Evolutionary conservation across 1,139 yeast species (phyloP), one percentile per base, ranked within the genome.

Genomic region (Candida mesenterica): DNA sequence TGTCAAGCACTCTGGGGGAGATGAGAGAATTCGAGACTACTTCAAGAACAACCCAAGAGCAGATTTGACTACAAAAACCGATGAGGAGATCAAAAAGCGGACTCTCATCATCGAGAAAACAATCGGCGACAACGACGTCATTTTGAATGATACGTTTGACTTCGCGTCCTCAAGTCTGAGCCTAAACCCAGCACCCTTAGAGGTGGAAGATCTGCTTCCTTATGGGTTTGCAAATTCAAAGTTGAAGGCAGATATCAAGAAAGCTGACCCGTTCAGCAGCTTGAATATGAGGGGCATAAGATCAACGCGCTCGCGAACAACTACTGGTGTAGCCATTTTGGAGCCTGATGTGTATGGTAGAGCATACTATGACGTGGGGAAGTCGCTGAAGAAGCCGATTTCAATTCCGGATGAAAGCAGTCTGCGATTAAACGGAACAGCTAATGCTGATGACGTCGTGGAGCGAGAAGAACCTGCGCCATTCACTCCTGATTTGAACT

Each of bases 401-500:
- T 19, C 22, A 6, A 19, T 19, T 19, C n/a, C n/a, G n/a, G 28
- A 25, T 4, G 28, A 25, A 13, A 8, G 12, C 9, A 9, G 22
- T 13, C 15, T 12, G 15, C 9, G 28, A 4, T 15, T 14, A 20
- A 24, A 17, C 20, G 19, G 8, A 10, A 15, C 19, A 4, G 20
- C n/a, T n/a, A n/a, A n/a, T n/a, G 15, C 10, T 10, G 34, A 26
- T 9, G 29, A 28, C 20, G 28, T 36, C n/a, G n/a, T 33, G 3
- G 39, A 39, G 19, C 17, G 41, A 28, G 48, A 44, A 29, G 35
- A 29, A 2, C 51, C 52, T 3, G 36, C 37, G 2, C 32, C 44
- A 2, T 80, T 79, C 43, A 55, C 61, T 7, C 89, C 89, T 0
- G 65, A 72, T 6, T 57, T 83, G 34, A 65, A 65, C 27, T 71